Base-by-base conservation (phyloP, 202 grass and related monocot genomes). In the Digitaria exilis region DNA sequence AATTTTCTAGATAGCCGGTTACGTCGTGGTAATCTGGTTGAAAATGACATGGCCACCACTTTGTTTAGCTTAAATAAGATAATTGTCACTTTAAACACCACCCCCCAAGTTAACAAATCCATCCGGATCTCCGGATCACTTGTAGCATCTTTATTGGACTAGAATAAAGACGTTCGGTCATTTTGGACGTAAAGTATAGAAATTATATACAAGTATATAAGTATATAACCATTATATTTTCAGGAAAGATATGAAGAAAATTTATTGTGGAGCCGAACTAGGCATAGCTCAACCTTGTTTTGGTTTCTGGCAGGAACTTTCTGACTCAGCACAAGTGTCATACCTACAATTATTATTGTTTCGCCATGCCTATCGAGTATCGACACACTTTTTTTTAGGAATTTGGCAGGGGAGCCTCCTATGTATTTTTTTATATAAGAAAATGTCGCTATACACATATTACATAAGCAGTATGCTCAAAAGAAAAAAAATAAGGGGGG, bases 21-120 rank as follows among this genome's bases (percentile, higher is more conserved):
- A 69, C 75, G 32, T 61, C 52, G 24, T 54, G 43, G 54, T 76
- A 87, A 82, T 77, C 79, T 70, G 52, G 30, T 24, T 6, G 79
- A 87, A 61, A 87, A 60, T 61, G 85, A 82, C 72, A 2, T 41
- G 41, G 55, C 71, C 25, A 71, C 54, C 63, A 55, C 64, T 30
- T 77, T 71, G 24, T 52, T 81, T 71, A 77, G 25, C 72, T 46
- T 32, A 62, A 55, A 21, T 63, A 63, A 54, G 43, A 70, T 28
- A 62, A 71, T 35, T 45, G 44, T 71, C 50, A 44, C 42, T 64
- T 82, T 52, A 3, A 54, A 29, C 13, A 34, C 56, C 61, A 29
- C 63, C 18, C 2, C 41, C 6, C 13, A 61, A 22, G 58, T 80
- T 49, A 56, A 81, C 24, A 61, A 61, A 73, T 74, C 69, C 35